phyloP scores from a whole-genome alignment of 148 eudicot genomes.

The Nyssa sinensis region DNA sequence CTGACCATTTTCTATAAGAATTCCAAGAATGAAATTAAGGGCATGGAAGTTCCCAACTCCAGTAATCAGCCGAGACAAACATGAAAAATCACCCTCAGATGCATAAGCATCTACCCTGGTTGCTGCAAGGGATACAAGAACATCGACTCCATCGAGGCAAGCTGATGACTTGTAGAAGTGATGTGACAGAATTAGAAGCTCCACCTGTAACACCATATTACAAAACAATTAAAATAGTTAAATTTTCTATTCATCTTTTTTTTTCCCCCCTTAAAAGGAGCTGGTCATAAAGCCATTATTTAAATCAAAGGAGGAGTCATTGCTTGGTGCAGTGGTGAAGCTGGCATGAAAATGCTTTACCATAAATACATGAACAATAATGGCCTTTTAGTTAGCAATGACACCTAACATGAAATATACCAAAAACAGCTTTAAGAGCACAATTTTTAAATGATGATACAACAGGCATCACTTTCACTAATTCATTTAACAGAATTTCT shows the following conservation, averaged over 20 bases:
- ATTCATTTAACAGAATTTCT: not conserved
- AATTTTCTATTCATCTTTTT: no score
- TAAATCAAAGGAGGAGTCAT: not conserved
- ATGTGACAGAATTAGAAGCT: constrained; percentile 96
- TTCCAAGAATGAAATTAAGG: constrained; percentile 89
- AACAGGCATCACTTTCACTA: not conserved
- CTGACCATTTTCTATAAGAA: constrained; percentile 91
- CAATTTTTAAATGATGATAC: not conserved
- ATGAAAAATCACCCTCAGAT: constrained; percentile 87
- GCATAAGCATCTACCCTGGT: constrained; percentile 97
- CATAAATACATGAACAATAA: not conserved
- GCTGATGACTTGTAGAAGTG: constrained; percentile 98
- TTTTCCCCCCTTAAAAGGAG: no score
- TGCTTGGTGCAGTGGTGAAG: no score
- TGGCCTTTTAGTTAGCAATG: not conserved
- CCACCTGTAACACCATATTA: constrained; percentile 64
- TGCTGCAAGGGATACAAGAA: constrained; percentile 97
- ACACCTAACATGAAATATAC: no score
- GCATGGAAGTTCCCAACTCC: constrained; percentile 98
- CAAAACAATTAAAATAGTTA: not conserved
- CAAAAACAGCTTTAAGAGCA: no score
- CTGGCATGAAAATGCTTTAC: not conserved
- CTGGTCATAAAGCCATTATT: no score
- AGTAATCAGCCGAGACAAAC: constrained; percentile 93
- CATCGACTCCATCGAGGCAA: constrained; percentile 99